A percentile compares a stretch with the other conserved stretches of the same genome.
Evolutionary conservation across 108 stramenopile species (phyloP).

Genomic region (Skeletonema grethae): DNA sequence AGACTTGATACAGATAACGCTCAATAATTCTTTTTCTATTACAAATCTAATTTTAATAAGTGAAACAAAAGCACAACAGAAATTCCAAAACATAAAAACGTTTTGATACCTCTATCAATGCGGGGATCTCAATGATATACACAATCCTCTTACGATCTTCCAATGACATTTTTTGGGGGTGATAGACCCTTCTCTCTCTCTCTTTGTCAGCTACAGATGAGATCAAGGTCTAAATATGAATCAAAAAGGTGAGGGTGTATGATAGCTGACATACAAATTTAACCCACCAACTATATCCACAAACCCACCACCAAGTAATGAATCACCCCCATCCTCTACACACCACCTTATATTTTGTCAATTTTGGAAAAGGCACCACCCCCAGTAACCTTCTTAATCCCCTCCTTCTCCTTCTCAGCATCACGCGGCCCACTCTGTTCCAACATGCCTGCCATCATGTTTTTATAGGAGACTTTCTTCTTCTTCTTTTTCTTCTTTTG

Average conservation of each 20-base stretch:
- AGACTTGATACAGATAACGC: too few relatives aligned
- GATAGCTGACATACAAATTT: not conserved
- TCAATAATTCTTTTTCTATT: not conserved
- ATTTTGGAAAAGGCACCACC: constrained; percentile 88
- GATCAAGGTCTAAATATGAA: not conserved
- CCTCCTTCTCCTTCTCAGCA: constrained; percentile 75
- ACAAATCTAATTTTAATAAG: constrained; percentile 7
- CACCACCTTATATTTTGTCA: constrained; percentile 80
- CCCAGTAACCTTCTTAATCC: constrained; percentile 74
- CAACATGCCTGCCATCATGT: constrained; percentile 81
- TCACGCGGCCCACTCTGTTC: constrained; percentile 44
- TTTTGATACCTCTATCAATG: not conserved
- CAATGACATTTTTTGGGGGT: not conserved
- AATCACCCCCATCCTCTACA: too few relatives aligned
- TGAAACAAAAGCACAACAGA: not conserved
- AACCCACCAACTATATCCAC: not conserved
- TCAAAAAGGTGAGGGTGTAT: not conserved
- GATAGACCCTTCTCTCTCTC: not conserved
- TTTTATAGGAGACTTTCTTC: constrained; percentile 88
- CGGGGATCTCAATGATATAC: not conserved
- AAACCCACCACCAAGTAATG: not conserved
- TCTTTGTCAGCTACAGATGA: not conserved
- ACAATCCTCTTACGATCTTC: not conserved
- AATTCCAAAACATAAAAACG: not conserved
- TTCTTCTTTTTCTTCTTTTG: constrained; percentile 83